Percentiles rank a stretch among this genome's conserved stretches.
Evolutionary conservation across 2,329 filamentous ascomycete species (phyloP).

Genomic region (Talaromyces albobiverticillius): DNA sequence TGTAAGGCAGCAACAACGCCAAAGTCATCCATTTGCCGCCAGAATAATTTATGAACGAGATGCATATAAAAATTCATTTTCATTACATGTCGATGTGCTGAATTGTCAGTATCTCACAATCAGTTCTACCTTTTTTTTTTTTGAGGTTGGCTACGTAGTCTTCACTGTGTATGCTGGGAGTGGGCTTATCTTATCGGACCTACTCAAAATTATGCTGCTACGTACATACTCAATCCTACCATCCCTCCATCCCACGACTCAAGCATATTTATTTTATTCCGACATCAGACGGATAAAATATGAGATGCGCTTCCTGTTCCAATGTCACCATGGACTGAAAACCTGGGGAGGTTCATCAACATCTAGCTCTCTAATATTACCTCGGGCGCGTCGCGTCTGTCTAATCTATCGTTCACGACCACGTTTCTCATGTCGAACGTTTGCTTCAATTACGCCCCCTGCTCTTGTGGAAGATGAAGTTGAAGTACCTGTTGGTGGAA

Average conservation of each 20-base stretch:
- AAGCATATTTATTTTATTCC: background rate
- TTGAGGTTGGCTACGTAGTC: too few species aligned
- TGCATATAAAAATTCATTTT: too few species aligned
- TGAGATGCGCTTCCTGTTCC: background rate
- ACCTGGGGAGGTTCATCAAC: background rate
- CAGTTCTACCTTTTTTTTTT: too few species aligned
- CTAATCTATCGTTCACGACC: background rate
- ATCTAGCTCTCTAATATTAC: background rate
- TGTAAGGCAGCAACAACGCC: too few species aligned
- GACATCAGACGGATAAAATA: background rate
- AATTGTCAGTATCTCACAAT: too few species aligned
- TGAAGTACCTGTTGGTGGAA: conserved; percentile 15
- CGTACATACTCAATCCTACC: background rate
- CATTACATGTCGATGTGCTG: too few species aligned
- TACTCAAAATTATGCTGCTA: background rate
- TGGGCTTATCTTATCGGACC: conserved; percentile 6
- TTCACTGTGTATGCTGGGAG: too few species aligned
- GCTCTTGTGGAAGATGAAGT: conserved; percentile 9
- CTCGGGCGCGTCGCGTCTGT: conserved; percentile 12
- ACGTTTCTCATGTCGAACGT: conserved; percentile 1
- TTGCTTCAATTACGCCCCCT: conserved; percentile 9
- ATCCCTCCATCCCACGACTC: background rate
- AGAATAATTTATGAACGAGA: background rate
- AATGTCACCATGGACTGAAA: background rate
- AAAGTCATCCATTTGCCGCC: too few species aligned